Evolutionary conservation across 1,284 basidiomycete genomes (phyloP).

Genomic region (Albatrellus sp.): DNA sequence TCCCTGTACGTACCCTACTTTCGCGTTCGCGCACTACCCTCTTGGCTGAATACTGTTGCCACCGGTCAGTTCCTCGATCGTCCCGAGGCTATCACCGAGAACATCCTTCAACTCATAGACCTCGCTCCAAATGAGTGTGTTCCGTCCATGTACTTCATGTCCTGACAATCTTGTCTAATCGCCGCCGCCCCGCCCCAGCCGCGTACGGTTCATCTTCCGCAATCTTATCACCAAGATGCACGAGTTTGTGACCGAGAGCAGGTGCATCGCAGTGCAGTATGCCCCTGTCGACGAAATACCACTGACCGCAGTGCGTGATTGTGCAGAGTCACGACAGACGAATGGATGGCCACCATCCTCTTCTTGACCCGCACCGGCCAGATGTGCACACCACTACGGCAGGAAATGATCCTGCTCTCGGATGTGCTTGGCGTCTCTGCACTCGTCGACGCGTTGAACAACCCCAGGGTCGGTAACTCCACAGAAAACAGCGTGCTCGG

Average conservation of each 20-base stretch:
- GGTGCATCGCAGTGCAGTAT: constrained; percentile 19
- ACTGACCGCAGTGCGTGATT: too few relatives aligned
- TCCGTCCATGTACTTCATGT: neutral
- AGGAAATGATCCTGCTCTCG: constrained; percentile 78
- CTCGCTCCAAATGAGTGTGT: constrained; percentile 30
- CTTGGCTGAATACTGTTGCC: neutral
- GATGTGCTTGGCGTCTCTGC: constrained; percentile 71
- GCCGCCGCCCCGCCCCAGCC: constrained; percentile 16
- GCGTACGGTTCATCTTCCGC: constrained; percentile 34
- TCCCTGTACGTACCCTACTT: neutral
- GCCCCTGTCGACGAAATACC: neutral
- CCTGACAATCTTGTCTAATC: neutral
- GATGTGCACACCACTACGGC: constrained; percentile 59
- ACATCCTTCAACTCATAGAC: constrained; percentile 35
- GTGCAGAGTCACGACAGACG: constrained; percentile 58
- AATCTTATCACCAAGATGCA: constrained; percentile 53
- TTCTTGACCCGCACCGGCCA: constrained; percentile 70
- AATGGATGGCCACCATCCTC: constrained; percentile 73
- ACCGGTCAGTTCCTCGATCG: constrained; percentile 32
- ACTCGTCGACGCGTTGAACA: constrained; percentile 68
- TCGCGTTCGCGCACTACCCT: neutral
- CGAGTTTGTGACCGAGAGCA: constrained; percentile 59
- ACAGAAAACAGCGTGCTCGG: constrained; percentile 74
- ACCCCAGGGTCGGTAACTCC: constrained; percentile 50
- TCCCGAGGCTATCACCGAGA: constrained; percentile 44